Base-by-base conservation (phyloP, 345 rosid genomes). In the Murraya paniculata region DNA sequence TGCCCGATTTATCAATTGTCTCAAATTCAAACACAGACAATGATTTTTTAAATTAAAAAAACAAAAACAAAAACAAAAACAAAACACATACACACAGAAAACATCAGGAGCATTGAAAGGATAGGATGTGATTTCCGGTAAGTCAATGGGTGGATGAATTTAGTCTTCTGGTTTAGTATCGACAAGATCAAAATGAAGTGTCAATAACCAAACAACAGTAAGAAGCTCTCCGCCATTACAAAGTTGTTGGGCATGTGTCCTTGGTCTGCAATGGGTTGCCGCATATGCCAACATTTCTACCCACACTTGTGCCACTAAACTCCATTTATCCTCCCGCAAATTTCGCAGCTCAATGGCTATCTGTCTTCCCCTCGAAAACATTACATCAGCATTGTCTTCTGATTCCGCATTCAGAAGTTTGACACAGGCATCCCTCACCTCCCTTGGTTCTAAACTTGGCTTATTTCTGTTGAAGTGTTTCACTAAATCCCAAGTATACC, bases 171-270 rank as follows among this genome's bases (percentile, higher is more conserved):
- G 13, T 41, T 10, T 41, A 41, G 48, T 41, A 41, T 83, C 81
- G 33, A 87, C 88, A 4, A 91, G 31, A 27, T 92, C 91, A 13
- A 93, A 82, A 80, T 93, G 98, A 62, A 91, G 88, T 91, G 90
- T 93, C 81, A 91, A 75, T 45, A 89, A 69, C 95, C 97, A 90
- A 73, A 94, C 88, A 62, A 86, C 80, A 35, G 88, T 85, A 16
- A 94, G 50, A 2, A 91, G 85, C 87, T 92, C 90, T 11, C 90
- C 95, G 0, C 98, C 97, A 83, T 87, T 87, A 36, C 91, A 84
- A 2, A 92, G 77, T 30, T 87, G 86, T 57, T 89, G 90, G 11
- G 91, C 90, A 79, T 93, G 97, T 4, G 89, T 81, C 7, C 76
- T 85, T 7, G 88, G 77, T n/a, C 89, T 78, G 74, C 92, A 89